Conservation (phyloP, 768 basidiomycete species). For the Dendrothele bispora region DNA sequence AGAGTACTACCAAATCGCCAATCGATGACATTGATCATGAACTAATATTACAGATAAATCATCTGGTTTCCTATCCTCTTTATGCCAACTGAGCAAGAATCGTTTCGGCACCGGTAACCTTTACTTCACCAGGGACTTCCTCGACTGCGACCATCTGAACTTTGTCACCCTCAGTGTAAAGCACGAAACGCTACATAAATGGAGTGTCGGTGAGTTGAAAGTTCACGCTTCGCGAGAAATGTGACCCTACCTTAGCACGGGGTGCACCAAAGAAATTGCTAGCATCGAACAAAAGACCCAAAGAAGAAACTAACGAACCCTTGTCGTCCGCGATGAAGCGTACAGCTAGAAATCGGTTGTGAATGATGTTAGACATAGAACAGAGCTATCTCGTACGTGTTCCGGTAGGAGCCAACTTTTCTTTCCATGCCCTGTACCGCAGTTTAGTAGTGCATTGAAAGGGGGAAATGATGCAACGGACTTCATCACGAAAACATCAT, state of each 20-base stretch:
- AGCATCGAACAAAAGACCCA: constrained; percentile 66
- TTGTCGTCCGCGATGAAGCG: constrained; percentile 72
- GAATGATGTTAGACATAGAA: constrained; percentile 11
- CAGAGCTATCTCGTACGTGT: constrained; percentile 41
- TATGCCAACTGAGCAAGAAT: constrained; percentile 34
- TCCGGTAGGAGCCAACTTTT: constrained; percentile 53
- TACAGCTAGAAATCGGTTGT: constrained; percentile 34
- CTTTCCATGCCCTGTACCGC: constrained; percentile 63
- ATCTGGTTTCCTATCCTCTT: no score
- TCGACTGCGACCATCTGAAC: constrained; percentile 48
- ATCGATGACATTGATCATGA: no score
- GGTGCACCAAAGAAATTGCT: constrained; percentile 61
- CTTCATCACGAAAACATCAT: constrained; percentile 55
- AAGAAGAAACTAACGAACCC: constrained; percentile 49
- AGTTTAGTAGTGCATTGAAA: neutral
- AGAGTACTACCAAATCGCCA: no score
- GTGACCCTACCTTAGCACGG: constrained; percentile 55
- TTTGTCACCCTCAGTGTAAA: constrained; percentile 47
- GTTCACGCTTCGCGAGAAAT: neutral
- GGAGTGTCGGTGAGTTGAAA: constrained; percentile 5
- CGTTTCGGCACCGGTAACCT: constrained; percentile 42
- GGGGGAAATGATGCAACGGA: neutral
- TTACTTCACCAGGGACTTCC: constrained; percentile 35
- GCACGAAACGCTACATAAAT: constrained; percentile 40
- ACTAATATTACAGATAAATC: no score